Conservation (phyloP, 768 basidiomycete species). For the Coprinopsis sp. region DNA sequence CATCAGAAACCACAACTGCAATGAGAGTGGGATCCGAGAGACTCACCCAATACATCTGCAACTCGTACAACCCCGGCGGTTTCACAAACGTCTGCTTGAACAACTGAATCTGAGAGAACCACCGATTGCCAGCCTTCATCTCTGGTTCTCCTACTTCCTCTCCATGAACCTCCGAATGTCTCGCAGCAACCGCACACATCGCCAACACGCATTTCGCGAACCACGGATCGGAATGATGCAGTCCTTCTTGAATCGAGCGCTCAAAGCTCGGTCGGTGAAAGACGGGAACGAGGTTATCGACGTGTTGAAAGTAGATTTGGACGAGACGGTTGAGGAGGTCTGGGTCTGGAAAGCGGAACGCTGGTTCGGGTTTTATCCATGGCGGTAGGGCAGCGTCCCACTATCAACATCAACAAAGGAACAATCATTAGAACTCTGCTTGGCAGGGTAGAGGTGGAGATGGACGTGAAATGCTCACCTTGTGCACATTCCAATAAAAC, state of each 20-base stretch:
- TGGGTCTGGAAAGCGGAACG: conserved; percentile 30
- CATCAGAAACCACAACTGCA: too few species aligned
- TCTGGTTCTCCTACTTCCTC: conserved; percentile 25
- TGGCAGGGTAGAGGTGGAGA: conserved; percentile 13
- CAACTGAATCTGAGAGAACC: conserved; percentile 48
- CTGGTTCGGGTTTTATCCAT: too few species aligned
- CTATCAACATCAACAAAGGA: too few species aligned
- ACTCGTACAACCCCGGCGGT: conserved; percentile 53
- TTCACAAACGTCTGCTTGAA: conserved; percentile 48
- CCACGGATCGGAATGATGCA: conserved; percentile 36
- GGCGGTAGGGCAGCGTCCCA: too few species aligned
- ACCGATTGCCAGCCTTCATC: conserved; percentile 45
- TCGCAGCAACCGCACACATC: conserved; percentile 49
- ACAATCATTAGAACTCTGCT: too few species aligned
- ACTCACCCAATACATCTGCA: conserved; percentile 53
- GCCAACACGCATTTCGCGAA: conserved; percentile 50
- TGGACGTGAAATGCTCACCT: conserved; percentile 30
- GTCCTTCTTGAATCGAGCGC: conserved; percentile 31
- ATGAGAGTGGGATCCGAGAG: not conserved
- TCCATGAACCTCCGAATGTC: conserved; percentile 36
- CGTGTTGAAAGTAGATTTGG: conserved; percentile 45
- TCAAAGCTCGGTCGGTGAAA: conserved; percentile 58
- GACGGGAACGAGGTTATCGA: conserved; percentile 45
- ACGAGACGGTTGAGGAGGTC: conserved; percentile 43
- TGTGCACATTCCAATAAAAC: conserved; percentile 46